Evolutionary conservation across 1,139 yeast species (phyloP), one percentile per base, ranked within the genome.

Genomic region (Kodamaea arcana): DNA sequence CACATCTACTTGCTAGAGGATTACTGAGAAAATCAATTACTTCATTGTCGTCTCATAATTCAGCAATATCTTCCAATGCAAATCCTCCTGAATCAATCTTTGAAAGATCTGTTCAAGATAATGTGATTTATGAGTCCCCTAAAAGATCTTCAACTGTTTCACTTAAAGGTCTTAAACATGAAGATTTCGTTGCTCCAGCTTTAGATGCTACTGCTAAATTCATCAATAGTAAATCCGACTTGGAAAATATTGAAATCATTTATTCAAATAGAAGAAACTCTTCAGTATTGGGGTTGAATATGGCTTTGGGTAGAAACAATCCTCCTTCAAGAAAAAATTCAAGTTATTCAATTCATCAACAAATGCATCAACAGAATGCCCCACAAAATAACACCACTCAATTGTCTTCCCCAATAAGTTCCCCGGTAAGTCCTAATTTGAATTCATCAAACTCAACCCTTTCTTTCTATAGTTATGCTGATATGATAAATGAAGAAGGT

Each of bases 121-220:
- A 40, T 29, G 27, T 38, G 20, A 29, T 40, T 25, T 32, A 34
- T 17, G 39, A 33, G 16, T 50, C 39, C 36, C 51, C 37, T 49
- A 42, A 52, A 46, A 32, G 58, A 31, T 38, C 56, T 31, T 52
- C 57, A 16, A 47, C 58, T 18, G 42, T 60, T 29, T 52, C 63
- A 15, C 41, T 38, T 16, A 32, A 38, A 26, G 60, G 60, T 27
- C 54, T 64, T 38, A 61, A 62, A 38, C 60, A 56, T 28, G 74
- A 85, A 52, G 87, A 85, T 56, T 78, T 67, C 47, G 83, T 85
- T 33, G 88, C 95, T 1, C 88, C 95, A 2, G 88, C 88, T 8
- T 66, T 87, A 51, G 95, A 85, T 51, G 90, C 90, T 8, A 74
- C 90, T 17, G 76, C 92, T 3, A 70, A 78, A 31, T 70, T 82